phyloP scores from a whole-genome alignment of 495 filamentous ascomycete species.

The Umbilicaria muhlenbergii region DNA sequence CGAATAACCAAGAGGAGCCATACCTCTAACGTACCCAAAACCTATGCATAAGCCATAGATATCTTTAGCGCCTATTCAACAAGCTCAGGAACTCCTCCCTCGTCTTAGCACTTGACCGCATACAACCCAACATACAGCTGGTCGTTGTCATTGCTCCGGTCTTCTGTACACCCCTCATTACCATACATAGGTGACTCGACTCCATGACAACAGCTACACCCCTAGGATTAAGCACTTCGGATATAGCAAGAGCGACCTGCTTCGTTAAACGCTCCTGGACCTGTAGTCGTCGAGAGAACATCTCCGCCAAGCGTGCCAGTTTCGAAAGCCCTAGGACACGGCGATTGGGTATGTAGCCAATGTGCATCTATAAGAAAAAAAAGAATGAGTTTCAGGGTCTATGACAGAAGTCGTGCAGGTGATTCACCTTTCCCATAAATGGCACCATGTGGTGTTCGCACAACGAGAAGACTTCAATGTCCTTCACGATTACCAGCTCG shows the following conservation, averaged over 20 bases:
- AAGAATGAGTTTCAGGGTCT: constrained; percentile 1
- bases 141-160: constrained; percentile 75
- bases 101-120: constrained; percentile 83
- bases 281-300: constrained; percentile 88
- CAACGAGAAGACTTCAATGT: constrained; percentile 89
- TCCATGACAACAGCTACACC: constrained; percentile 97
- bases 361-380: constrained; percentile 59
- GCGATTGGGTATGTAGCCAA: constrained; percentile 81
- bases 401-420: background rate
- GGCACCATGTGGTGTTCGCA: constrained; percentile 98
- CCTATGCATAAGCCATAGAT: background rate
- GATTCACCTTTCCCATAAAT: constrained; percentile 74
- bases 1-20: background rate
- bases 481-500: constrained; percentile 92
- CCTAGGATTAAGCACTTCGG: constrained; percentile 75
- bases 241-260: constrained; percentile 86
- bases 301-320: constrained; percentile 85
- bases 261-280: constrained; percentile 93
- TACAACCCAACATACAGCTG: constrained; percentile 89
- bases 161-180: constrained; percentile 90
- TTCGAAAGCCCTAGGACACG: constrained; percentile 92
- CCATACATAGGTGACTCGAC: constrained; percentile 96
- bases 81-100: constrained; percentile 86
- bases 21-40: background rate
- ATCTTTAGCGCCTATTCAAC: constrained; percentile 39